Percentiles rank a stretch among this genome's conserved stretches.
Evolutionary conservation across 2,329 filamentous ascomycete species (phyloP).

Genomic region (Claviceps spartinae): DNA sequence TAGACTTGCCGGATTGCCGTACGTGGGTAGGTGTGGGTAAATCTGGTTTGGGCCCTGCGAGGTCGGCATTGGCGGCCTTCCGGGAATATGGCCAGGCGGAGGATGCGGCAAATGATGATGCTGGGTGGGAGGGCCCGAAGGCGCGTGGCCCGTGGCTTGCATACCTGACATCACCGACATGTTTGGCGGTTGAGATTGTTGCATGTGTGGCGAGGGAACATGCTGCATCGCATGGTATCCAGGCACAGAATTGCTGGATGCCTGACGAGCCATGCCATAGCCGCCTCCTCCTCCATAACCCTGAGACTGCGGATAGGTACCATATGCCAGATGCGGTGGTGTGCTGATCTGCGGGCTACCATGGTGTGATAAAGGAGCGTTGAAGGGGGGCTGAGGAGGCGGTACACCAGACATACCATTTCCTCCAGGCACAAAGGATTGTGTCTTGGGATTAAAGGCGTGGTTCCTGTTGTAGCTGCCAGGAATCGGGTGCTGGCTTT

Average conservation of each 20-base stretch:
- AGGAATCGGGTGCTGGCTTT: conserved; percentile 69
- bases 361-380: conserved; percentile 34
- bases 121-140: conserved; percentile 14
- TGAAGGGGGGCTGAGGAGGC: conserved; percentile 33
- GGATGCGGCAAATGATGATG: conserved; percentile 31
- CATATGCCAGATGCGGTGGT: conserved; percentile 37
- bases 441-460: conserved; percentile 86
- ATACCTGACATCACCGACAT: conserved; percentile 6
- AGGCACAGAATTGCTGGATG: conserved; percentile 40
- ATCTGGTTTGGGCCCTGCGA: conserved; percentile 30
- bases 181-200: conserved; percentile 4
- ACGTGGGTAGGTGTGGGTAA: conserved; percentile 40
- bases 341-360: conserved; percentile 40
- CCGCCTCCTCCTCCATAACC: conserved; percentile 32
- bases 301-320: conserved; percentile 33
- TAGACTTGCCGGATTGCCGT: conserved; percentile 45
- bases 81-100: conserved; percentile 28
- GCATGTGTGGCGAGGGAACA: conserved; percentile 20
- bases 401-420: conserved; percentile 35
- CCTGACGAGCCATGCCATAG: conserved; percentile 43
- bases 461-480: conserved; percentile 67
- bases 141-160: conserved; percentile 24
- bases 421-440: conserved; percentile 67
- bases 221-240: conserved; percentile 33
- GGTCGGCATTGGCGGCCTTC: conserved; percentile 29